Base-by-base conservation (phyloP, 176 grass and related monocot genomes). In the Paspalum vaginatum region DNA sequence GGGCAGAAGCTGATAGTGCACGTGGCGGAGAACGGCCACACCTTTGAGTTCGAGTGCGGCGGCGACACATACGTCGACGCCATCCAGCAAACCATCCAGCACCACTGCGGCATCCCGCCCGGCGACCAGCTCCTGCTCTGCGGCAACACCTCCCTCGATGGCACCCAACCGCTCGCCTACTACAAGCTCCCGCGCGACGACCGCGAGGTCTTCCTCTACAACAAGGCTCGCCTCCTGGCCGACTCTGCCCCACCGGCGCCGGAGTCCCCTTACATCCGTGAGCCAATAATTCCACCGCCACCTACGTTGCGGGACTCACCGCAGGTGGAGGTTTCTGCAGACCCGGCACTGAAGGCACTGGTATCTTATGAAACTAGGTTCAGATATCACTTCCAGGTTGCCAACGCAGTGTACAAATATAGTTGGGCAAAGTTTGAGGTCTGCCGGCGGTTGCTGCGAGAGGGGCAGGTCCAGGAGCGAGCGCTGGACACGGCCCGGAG, bases 21-120 rank as follows among this genome's bases (percentile, higher is more conserved):
- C 79, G 91, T 93, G 68, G 92, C 96, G 20, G 96, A 99, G 84
- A 99, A 95, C 61, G 96, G 96, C 40, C 66, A 89, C 84, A 99
- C 86, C 79, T 93, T 95, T 61, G 96, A 99, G 90, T 91, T 95
- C 60, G 76, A 76, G 66, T 99, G 96, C 84, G 91, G 87, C 11
- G 96, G 96, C 24, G 71, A 80, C 46, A 95, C 93, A 25, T 43
- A 42, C 24, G 92, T 99, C 17, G 88, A 91, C 26, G 90, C 79
- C 11, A 88, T 99, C 81, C 84, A 91, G 78, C 86, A 85, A 7
- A 81, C 86, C 16, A 91, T 99, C 66, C 88, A 95, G 81, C 18
- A 4, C 20, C 63, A 91, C 69, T 95, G 90, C 27, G 79, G 86
- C 66, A 76, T 99, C 79, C 65, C 81, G 39, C 67, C 82, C 20